These are phyloP conservation scores for Phytophthora niederhauseri DNA, from an alignment of 352 stramenopile genomes.

Conservation along the genomic window DNA sequence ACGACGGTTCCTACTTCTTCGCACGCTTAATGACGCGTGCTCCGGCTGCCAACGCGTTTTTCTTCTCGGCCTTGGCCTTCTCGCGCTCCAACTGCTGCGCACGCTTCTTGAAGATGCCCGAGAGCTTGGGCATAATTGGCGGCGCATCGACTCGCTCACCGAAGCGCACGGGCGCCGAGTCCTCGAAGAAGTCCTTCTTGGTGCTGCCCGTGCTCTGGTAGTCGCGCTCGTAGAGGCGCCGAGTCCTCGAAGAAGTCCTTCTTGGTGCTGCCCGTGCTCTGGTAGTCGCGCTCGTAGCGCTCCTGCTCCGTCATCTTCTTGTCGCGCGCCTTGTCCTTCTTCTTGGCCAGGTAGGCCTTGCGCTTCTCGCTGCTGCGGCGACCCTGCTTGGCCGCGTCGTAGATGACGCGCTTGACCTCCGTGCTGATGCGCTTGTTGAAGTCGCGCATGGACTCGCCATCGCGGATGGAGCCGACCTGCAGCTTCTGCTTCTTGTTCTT, in stretches of 20 bases:
- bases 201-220: conserved; percentile 69
- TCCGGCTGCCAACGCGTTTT: conserved; percentile 24
- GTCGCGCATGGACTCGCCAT: conserved; percentile 79
- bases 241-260: conserved; percentile 75
- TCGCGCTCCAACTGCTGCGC: conserved; percentile 49
- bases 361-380: conserved; percentile 75
- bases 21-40: conserved; percentile 28
- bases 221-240: conserved; percentile 66
- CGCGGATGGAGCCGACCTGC: conserved; percentile 61
- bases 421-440: conserved; percentile 88
- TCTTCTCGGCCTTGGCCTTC: conserved; percentile 47
- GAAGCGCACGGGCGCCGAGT: conserved; percentile 66
- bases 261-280: conserved; percentile 66
- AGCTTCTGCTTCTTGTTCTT: conserved; percentile 61
- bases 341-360: conserved; percentile 76
- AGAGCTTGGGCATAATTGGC: conserved; percentile 82
- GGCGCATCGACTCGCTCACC: conserved; percentile 83
- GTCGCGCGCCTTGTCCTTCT: conserved; percentile 75
- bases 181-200: conserved; percentile 80
- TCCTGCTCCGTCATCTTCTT: conserved; percentile 87
- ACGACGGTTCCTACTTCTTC: conserved; percentile 22
- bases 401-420: conserved; percentile 86
- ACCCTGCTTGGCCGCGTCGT: conserved; percentile 83
- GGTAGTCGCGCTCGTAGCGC: conserved; percentile 77
- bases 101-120: conserved; percentile 84